A percentile compares a stretch with the other conserved stretches of the same genome.
Conservation (phyloP, 768 basidiomycete genomes). For the Lepiota brunneoincarnata region DNA sequence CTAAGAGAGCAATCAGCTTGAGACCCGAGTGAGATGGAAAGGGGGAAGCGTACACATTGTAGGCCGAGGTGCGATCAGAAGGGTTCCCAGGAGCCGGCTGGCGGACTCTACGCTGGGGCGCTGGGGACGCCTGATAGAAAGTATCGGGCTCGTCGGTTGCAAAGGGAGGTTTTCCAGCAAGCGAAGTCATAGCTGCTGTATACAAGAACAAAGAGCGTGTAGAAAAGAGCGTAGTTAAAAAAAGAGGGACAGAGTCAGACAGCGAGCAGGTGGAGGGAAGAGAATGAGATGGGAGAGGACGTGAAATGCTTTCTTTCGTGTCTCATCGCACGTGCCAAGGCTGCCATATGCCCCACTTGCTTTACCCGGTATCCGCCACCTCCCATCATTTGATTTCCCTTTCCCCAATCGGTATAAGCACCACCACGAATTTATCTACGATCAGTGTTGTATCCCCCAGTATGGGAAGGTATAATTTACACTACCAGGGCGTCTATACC, state of each 20-base stretch:
- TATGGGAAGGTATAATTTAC: constrained; percentile 4
- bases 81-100: constrained; percentile 43
- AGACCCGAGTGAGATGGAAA: neutral
- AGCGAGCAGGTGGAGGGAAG: neutral
- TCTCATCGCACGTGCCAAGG: constrained; percentile 2
- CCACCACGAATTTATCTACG: neutral
- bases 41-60: constrained; percentile 57
- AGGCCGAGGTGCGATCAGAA: constrained; percentile 58
- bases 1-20: constrained; percentile 30
- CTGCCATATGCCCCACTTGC: constrained; percentile 5
- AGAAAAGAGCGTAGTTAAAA: constrained; percentile 10
- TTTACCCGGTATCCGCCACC: neutral
- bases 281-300: neutral
- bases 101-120: constrained; percentile 40
- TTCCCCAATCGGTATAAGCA: neutral
- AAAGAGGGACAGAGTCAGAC: constrained; percentile 10
- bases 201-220: constrained; percentile 3
- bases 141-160: constrained; percentile 69
- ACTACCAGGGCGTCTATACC: constrained; percentile 5
- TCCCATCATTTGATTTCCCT: neutral
- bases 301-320: neutral
- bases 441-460: neutral
- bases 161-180: constrained; percentile 63
- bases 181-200: constrained; percentile 41
- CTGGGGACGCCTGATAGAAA: constrained; percentile 44